phyloP scores from a whole-genome alignment of 305 asterid species.

The Striga hermonthica region DNA sequence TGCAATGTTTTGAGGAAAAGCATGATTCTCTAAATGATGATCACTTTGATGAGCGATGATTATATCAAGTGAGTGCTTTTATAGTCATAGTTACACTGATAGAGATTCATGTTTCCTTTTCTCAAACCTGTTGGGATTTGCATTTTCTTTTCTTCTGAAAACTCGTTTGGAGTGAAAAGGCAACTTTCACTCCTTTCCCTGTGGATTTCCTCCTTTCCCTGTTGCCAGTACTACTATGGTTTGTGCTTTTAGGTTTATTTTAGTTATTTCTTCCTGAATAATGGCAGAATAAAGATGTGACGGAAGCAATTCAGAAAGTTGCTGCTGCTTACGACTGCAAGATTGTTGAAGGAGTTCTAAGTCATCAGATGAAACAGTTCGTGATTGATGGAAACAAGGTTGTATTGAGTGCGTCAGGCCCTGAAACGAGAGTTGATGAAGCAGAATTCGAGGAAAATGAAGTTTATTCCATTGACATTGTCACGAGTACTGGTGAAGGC shows the following conservation, averaged over 20 bases:
- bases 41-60: slow-evolving; percentile 43
- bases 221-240: slow-evolving; percentile 39
- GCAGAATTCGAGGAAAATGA: slow-evolving; percentile 81
- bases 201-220: no score
- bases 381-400: slow-evolving; percentile 79
- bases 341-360: slow-evolving; percentile 71
- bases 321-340: slow-evolving; percentile 77
- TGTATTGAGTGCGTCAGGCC: slow-evolving; percentile 50
- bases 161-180: slow-evolving; percentile 7
- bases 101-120: background rate
- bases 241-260: background rate
- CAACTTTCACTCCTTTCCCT: no score
- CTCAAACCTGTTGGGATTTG: background rate
- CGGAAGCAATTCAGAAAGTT: slow-evolving; percentile 73
- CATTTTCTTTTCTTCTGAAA: background rate
- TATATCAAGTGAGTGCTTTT: slow-evolving; percentile 50
- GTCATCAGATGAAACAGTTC: slow-evolving; percentile 77
- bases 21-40: slow-evolving; percentile 40
- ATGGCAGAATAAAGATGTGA: slow-evolving; percentile 57
- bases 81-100: slow-evolving; percentile 71
- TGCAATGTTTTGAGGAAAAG: background rate
- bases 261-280: background rate
- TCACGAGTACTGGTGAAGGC: slow-evolving; percentile 65
- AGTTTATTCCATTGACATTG: slow-evolving; percentile 63
- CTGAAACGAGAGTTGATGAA: slow-evolving; percentile 72